These are phyloP conservation scores for Cytospora leucostoma DNA, from an alignment of 2,329 filamentous ascomycete species.

Conservation along the genomic window DNA sequence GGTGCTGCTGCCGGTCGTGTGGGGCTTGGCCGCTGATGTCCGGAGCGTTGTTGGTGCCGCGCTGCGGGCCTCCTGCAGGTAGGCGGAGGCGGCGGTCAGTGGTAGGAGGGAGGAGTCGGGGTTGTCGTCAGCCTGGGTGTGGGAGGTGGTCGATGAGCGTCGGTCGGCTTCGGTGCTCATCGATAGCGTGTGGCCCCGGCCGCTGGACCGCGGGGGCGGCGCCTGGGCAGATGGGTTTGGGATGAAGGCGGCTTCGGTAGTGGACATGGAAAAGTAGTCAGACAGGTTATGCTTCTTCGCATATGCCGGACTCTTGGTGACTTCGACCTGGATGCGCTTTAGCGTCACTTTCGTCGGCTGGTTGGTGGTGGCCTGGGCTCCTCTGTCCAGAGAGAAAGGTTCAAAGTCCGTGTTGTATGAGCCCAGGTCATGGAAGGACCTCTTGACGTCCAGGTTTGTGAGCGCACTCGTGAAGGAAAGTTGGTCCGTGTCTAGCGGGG, in stretches of 20 bases:
- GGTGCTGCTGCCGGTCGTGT: slow-evolving; percentile 9
- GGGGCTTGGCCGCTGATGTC: slow-evolving; percentile 28
- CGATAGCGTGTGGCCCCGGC: slow-evolving; percentile 10
- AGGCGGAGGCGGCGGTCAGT: slow-evolving; percentile 36
- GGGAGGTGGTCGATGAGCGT: background rate
- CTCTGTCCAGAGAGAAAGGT: slow-evolving; percentile 17
- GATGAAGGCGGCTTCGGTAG: slow-evolving; percentile 14
- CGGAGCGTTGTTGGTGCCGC: slow-evolving; percentile 34
- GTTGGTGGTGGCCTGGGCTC: background rate
- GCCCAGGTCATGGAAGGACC: slow-evolving; percentile 19
- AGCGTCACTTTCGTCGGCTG: slow-evolving; percentile 7
- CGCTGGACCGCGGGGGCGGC: slow-evolving; percentile 2
- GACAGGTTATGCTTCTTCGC: slow-evolving; percentile 9
- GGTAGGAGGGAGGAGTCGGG: slow-evolving; percentile 31
- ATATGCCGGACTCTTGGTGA: slow-evolving; percentile 16
- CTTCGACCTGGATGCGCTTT: slow-evolving; percentile 5
- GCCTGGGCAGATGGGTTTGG: slow-evolving; percentile 4
- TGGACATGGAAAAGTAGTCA: background rate
- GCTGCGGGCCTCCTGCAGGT: slow-evolving; percentile 41
- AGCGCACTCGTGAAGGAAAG: slow-evolving; percentile 31
- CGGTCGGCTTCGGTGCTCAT: slow-evolving; percentile 11
- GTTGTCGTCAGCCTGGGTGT: slow-evolving; percentile 29
- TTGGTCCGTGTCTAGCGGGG: slow-evolving; percentile 33
- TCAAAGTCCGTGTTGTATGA: slow-evolving; percentile 17
- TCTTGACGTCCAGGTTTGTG: slow-evolving; percentile 29